phyloP scores from a whole-genome alignment of 2,329 filamentous ascomycete genomes.

The Botryotinia calthae region DNA sequence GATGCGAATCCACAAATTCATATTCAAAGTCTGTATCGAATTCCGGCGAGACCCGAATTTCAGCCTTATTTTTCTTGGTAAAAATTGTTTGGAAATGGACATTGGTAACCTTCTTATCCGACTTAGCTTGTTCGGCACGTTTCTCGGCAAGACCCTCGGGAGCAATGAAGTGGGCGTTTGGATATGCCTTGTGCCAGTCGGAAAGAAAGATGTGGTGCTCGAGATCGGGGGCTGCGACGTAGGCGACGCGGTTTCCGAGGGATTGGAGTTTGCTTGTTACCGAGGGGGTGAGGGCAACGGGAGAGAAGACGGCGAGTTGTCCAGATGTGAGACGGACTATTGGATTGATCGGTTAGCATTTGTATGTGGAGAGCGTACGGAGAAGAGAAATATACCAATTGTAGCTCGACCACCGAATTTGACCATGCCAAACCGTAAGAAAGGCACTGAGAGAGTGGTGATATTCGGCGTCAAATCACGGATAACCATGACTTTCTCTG shows the following conservation, averaged over 20 bases:
- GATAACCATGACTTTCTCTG: constrained; percentile 84
- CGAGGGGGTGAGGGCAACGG: constrained; percentile 77
- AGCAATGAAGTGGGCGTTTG: constrained; percentile 74
- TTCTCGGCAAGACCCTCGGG: constrained; percentile 83
- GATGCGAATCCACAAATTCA: constrained; percentile 77
- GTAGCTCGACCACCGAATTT: constrained; percentile 87
- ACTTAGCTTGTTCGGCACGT: constrained; percentile 59
- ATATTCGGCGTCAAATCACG: constrained; percentile 78
- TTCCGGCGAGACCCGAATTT: constrained; percentile 62
- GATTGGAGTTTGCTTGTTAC: constrained; percentile 62
- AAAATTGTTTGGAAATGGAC: constrained; percentile 65
- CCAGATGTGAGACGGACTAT: constrained; percentile 76
- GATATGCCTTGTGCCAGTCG: constrained; percentile 78
- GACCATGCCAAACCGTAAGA: constrained; percentile 73
- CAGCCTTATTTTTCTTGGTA: constrained; percentile 51
- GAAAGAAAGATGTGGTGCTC: constrained; percentile 96
- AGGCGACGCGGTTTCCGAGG: constrained; percentile 70
- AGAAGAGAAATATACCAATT: constrained; percentile 56
- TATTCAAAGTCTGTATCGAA: constrained; percentile 85
- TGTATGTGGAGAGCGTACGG: not conserved
- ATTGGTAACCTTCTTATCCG: constrained; percentile 46
- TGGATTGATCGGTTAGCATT: constrained; percentile 10
- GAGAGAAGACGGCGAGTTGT: constrained; percentile 84
- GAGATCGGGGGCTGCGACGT: constrained; percentile 82
- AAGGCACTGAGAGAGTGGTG: constrained; percentile 78